phyloP scores from a whole-genome alignment of 805 yeast species.

The Ogataea sp. region DNA sequence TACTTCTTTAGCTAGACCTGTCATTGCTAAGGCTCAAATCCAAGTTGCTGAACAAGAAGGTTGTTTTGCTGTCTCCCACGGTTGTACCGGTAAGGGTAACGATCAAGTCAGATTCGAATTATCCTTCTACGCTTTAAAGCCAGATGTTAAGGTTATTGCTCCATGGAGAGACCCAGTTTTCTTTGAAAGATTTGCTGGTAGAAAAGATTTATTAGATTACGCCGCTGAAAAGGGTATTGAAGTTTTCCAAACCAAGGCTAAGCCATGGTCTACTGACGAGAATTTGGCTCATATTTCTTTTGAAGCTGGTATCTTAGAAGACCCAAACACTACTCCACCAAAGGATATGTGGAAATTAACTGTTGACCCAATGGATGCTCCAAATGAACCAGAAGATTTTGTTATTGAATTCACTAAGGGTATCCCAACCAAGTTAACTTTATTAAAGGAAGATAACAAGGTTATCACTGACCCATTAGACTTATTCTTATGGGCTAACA shows the following conservation, averaged over 20 bases:
- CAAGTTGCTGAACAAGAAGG: slow-evolving; percentile 95
- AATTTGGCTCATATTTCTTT: slow-evolving; percentile 98
- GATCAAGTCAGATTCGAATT: slow-evolving; percentile 98
- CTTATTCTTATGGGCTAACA: slow-evolving; percentile 85
- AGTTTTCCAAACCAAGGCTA: slow-evolving; percentile 95
- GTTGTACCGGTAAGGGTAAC: slow-evolving; percentile 99
- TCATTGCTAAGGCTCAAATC: slow-evolving; percentile 97
- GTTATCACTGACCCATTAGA: slow-evolving; percentile 82
- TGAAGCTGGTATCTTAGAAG: slow-evolving; percentile 99
- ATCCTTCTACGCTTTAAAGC: slow-evolving; percentile 95
- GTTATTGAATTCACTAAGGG: slow-evolving; percentile 79
- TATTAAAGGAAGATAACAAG: slow-evolving; percentile 47
- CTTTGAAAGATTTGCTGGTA: slow-evolving; percentile 94
- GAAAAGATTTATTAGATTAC: slow-evolving; percentile 90
- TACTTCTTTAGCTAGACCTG: slow-evolving; percentile 98
- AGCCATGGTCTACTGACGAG: slow-evolving; percentile 99
- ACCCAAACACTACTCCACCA: slow-evolving; percentile 98
- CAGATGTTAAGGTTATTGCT: slow-evolving; percentile 93
- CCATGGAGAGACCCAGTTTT: slow-evolving; percentile 99
- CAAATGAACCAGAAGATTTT: slow-evolving; percentile 86
- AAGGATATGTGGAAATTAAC: slow-evolving; percentile 99
- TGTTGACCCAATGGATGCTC: slow-evolving; percentile 93
- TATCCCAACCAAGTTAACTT: slow-evolving; percentile 72
- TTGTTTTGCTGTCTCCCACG: slow-evolving; percentile 97
- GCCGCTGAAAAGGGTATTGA: slow-evolving; percentile 90